These are phyloP conservation scores for Tanacetum coccineum DNA, from an alignment of 129 eudicot species.

Conservation along the genomic window DNA sequence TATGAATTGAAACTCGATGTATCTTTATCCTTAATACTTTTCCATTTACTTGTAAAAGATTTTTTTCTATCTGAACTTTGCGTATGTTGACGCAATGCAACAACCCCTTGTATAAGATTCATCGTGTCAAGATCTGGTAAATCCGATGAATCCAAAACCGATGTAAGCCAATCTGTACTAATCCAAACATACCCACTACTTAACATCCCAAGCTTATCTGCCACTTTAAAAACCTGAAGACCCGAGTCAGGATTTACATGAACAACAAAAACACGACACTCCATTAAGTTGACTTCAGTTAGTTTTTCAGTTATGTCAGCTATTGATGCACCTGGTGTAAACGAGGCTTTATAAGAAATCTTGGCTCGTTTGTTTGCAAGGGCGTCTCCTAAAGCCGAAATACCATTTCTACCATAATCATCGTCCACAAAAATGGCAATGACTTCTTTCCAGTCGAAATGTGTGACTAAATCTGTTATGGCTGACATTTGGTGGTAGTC, in stretches of 20 bases:
- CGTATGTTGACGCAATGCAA: slow-evolving; percentile 72
- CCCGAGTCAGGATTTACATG: slow-evolving; percentile 94
- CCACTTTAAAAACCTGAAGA: slow-evolving; percentile 50
- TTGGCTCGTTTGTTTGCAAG: slow-evolving; percentile 65
- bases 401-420: slow-evolving; percentile 87
- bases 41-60: slow-evolving; percentile 44
- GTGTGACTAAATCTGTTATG: slow-evolving; percentile 57
- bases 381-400: slow-evolving; percentile 70
- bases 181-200: slow-evolving; percentile 76
- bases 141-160: slow-evolving; percentile 65
- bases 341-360: slow-evolving; percentile 75
- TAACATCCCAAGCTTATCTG: slow-evolving; percentile 81
- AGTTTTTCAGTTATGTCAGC: slow-evolving; percentile 45
- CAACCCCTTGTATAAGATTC: slow-evolving; percentile 69
- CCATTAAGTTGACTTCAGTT: slow-evolving; percentile 65
- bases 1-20: slow-evolving; percentile 58
- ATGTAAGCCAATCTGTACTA: slow-evolving; percentile 89
- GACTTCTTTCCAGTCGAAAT: slow-evolving; percentile 76
- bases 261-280: slow-evolving; percentile 77
- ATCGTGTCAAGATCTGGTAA: slow-evolving; percentile 34
- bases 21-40: slow-evolving; percentile 34
- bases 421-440: slow-evolving; percentile 81
- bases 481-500: slow-evolving; percentile 90
- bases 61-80: slow-evolving; percentile 53
- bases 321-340: slow-evolving; percentile 53